Evolutionary conservation across 371 early-diverging fungal species (phyloP).

Genomic region (Mortierella sp.): DNA sequence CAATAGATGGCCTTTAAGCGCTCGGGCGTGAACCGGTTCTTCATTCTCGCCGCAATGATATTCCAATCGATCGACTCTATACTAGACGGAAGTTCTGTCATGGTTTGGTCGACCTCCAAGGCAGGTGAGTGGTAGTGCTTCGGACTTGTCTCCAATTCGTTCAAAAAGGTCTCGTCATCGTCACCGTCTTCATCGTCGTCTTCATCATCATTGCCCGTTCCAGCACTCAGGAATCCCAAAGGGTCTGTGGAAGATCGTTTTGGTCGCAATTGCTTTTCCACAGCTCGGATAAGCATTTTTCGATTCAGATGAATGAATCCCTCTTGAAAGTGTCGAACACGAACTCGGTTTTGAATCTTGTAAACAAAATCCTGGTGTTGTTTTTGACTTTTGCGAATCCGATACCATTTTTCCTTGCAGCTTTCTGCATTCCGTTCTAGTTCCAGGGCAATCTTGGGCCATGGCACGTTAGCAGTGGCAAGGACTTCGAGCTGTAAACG

Average conservation of each 20-base stretch:
- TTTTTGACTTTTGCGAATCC: constrained; percentile 11
- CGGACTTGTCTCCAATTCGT: too few species aligned
- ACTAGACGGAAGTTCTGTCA: background rate
- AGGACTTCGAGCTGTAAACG: constrained; percentile 25
- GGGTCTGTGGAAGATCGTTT: background rate
- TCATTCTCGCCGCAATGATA: constrained; percentile 12
- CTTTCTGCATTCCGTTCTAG: constrained; percentile 38
- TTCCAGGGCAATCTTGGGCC: constrained; percentile 25
- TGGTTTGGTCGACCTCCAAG: background rate
- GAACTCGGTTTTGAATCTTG: constrained; percentile 12
- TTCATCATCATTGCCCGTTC: background rate
- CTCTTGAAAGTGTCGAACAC: constrained; percentile 20
- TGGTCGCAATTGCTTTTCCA: constrained; percentile 26
- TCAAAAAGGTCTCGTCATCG: background rate
- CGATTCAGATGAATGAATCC: constrained; percentile 33
- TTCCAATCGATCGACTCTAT: constrained; percentile 36
- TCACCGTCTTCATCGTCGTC: background rate
- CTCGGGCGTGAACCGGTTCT: constrained; percentile 20
- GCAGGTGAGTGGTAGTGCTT: background rate
- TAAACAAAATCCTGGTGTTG: constrained; percentile 7
- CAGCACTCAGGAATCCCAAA: constrained; percentile 3
- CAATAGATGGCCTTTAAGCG: constrained; percentile 30
- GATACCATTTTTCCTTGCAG: constrained; percentile 43
- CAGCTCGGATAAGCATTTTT: constrained; percentile 17
- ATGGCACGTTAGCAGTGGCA: constrained; percentile 16